phyloP scores from a whole-genome alignment of 768 basidiomycete genomes.

The Boletales sp. region DNA sequence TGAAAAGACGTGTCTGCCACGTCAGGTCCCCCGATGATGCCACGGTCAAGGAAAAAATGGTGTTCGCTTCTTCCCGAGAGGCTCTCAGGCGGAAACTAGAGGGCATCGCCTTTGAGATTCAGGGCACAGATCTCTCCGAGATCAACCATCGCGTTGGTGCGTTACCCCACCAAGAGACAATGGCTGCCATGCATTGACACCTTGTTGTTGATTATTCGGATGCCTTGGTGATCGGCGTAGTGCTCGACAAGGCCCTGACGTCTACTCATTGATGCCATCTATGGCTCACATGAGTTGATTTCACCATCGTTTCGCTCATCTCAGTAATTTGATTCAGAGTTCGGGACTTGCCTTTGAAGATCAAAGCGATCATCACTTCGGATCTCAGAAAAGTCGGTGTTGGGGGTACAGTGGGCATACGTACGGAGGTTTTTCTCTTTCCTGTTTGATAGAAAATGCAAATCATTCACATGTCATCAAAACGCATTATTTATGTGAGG shows the following conservation, averaged over 20 bases:
- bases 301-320: background rate
- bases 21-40: constrained; percentile 82
- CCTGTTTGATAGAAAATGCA: background rate
- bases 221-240: constrained; percentile 2
- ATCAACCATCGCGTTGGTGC: constrained; percentile 67
- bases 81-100: constrained; percentile 68
- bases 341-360: background rate
- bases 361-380: background rate
- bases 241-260: constrained; percentile 17
- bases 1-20: too few relatives aligned
- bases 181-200: too few relatives aligned
- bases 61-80: constrained; percentile 85
- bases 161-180: constrained; percentile 15
- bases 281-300: background rate
- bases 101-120: constrained; percentile 79
- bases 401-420: background rate
- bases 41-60: constrained; percentile 90
- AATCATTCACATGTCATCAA: constrained; percentile 3
- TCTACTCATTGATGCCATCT: constrained; percentile 11
- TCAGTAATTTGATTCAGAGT: background rate
- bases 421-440: background rate
- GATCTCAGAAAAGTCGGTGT: background rate
- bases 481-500: background rate
- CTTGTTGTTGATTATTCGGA: background rate
- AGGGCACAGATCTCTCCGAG: constrained; percentile 78